Evolutionary conservation across 495 filamentous ascomycete genomes (phyloP).

Genomic region (Coniosporium apollinis): DNA sequence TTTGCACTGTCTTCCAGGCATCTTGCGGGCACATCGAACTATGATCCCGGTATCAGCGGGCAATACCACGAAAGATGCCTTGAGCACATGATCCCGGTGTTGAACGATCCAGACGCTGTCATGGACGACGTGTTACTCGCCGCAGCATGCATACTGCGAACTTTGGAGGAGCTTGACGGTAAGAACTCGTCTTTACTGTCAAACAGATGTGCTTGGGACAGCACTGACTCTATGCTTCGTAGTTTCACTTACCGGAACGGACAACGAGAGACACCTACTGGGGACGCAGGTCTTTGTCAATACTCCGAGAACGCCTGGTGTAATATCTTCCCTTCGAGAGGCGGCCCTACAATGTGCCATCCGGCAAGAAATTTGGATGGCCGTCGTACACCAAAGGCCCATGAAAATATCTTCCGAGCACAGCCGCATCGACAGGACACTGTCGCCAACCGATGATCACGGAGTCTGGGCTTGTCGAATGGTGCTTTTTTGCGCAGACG

Average conservation of each 20-base stretch:
- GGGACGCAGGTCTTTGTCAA: constrained; percentile 33
- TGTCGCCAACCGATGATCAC: constrained; percentile 26
- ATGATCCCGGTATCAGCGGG: constrained; percentile 1
- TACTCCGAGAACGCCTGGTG: constrained; percentile 21
- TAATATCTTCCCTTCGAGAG: constrained; percentile 25
- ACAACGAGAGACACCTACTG: constrained; percentile 28
- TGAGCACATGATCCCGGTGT: constrained; percentile 1
- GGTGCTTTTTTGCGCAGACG: constrained; percentile 34
- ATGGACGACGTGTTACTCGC: too few relatives aligned
- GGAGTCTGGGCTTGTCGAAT: constrained; percentile 38
- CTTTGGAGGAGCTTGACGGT: constrained; percentile 47
- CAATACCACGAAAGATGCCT: constrained; percentile 8
- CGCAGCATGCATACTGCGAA: too few relatives aligned
- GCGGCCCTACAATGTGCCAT: constrained; percentile 40
- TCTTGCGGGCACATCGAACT: constrained; percentile 2
- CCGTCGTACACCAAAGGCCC: constrained; percentile 31
- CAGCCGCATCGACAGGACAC: constrained; percentile 25
- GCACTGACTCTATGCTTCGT: too few relatives aligned
- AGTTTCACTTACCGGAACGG: constrained; percentile 25
- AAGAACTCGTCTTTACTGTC: too few relatives aligned
- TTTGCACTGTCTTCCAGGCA: constrained; percentile 6
- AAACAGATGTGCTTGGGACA: too few relatives aligned
- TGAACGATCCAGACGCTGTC: too few relatives aligned
- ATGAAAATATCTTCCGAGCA: constrained; percentile 19
- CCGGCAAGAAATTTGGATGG: constrained; percentile 38